phyloP scores from a whole-genome alignment of 2,329 filamentous ascomycete genomes.

The Lachnellula cervina region DNA sequence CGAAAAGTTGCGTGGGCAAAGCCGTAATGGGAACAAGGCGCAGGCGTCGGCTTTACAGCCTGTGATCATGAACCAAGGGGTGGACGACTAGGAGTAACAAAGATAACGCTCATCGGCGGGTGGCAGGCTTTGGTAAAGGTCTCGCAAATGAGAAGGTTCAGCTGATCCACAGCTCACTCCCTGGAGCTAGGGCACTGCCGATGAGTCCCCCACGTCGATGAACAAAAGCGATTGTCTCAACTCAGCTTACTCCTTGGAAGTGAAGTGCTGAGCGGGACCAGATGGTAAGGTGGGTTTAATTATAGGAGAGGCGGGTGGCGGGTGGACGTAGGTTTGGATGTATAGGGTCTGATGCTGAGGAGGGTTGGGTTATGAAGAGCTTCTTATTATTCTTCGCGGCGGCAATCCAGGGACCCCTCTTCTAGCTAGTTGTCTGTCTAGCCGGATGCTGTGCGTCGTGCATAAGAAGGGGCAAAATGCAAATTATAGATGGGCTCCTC shows the following conservation, averaged over 20 bases:
- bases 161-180: slow-evolving; percentile 11
- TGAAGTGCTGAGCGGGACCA: neutral
- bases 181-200: neutral
- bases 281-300: neutral
- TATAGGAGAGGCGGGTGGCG: neutral
- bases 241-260: slow-evolving; percentile 16
- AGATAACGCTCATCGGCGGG: neutral
- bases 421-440: slow-evolving; percentile 5
- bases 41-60: neutral
- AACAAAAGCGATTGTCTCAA: slow-evolving; percentile 19
- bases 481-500: neutral
- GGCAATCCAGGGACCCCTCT: neutral
- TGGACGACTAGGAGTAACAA: neutral
- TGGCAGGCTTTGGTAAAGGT: neutral
- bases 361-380: slow-evolving; percentile 10
- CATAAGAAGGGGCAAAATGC: slow-evolving; percentile 9
- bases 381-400: slow-evolving; percentile 20
- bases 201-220: slow-evolving; percentile 2
- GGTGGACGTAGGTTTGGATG: neutral
- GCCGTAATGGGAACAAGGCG: neutral
- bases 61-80: neutral
- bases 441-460: slow-evolving; percentile 22
- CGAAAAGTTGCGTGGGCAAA: neutral
- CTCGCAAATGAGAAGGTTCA: slow-evolving; percentile 6
- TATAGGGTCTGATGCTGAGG: neutral